Evolutionary conservation across 1,284 basidiomycete genomes (phyloP).

Genomic region (Tremellales sp.): DNA sequence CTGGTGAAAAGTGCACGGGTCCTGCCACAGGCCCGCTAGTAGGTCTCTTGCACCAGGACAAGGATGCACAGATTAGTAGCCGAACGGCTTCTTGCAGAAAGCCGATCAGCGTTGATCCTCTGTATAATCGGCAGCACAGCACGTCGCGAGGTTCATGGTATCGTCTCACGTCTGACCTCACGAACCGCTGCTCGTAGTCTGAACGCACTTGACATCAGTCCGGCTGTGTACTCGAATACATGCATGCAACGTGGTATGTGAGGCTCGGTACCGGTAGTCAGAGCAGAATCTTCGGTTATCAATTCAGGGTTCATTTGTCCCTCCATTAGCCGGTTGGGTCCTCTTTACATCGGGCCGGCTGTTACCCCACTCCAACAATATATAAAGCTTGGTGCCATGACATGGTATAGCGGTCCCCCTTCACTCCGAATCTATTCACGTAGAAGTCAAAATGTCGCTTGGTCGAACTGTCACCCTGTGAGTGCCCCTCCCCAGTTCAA

Average conservation of each 20-base stretch:
- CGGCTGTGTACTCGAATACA: too few relatives aligned
- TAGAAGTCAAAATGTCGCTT: conserved; percentile 18
- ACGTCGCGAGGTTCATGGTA: too few relatives aligned
- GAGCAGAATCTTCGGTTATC: not conserved
- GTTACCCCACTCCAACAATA: not conserved
- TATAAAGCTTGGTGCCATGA: not conserved
- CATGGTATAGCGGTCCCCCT: not conserved
- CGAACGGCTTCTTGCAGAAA: too few relatives aligned
- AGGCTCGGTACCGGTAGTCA: not conserved
- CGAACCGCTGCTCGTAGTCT: too few relatives aligned
- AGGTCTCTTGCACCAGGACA: too few relatives aligned
- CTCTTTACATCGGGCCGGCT: not conserved
- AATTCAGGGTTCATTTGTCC: not conserved
- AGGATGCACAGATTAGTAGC: too few relatives aligned
- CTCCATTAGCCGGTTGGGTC: not conserved
- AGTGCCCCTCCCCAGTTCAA: conserved; percentile 4
- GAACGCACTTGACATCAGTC: too few relatives aligned
- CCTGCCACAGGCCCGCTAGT: too few relatives aligned
- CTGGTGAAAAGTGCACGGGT: too few relatives aligned
- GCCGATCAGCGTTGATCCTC: too few relatives aligned
- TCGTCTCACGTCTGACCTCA: too few relatives aligned
- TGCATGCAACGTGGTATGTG: not conserved
- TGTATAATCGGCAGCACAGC: too few relatives aligned
- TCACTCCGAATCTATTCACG: not conserved
- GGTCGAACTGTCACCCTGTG: conserved; percentile 22